Conservation (phyloP, 768 basidiomycete genomes). For the Boletus eberwhitei region DNA sequence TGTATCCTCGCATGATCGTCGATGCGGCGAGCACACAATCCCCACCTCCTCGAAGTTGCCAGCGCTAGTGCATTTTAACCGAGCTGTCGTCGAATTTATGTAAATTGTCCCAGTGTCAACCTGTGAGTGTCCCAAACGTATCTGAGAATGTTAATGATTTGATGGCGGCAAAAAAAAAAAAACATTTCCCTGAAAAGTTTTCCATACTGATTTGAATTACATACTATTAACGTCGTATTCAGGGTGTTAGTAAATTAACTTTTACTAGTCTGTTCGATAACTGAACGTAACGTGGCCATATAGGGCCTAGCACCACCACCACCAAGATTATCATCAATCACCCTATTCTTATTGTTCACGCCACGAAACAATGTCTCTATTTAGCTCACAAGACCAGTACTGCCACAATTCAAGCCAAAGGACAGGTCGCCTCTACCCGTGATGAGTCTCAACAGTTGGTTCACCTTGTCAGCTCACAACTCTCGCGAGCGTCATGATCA, state of each 20-base stretch:
- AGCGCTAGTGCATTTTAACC: constrained; percentile 3
- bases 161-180: neutral
- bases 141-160: neutral
- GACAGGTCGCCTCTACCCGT: too few relatives aligned
- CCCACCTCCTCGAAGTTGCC: neutral
- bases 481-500: too few relatives aligned
- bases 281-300: neutral
- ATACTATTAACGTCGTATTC: neutral
- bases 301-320: too few relatives aligned
- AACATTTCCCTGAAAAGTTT: neutral
- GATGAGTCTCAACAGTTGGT: too few relatives aligned
- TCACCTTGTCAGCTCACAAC: too few relatives aligned
- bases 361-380: too few relatives aligned
- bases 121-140: neutral
- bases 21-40: neutral
- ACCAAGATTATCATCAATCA: too few relatives aligned
- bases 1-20: constrained; percentile 7
- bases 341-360: too few relatives aligned
- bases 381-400: too few relatives aligned
- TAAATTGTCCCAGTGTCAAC: neutral
- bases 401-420: too few relatives aligned
- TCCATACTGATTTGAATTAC: constrained; percentile 6
- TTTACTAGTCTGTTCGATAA: neutral
- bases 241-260: too few relatives aligned
- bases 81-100: neutral